These are phyloP conservation scores for Codiaeum variegatum DNA, from an alignment of 441 rosid species.

Conservation along the genomic window DNA sequence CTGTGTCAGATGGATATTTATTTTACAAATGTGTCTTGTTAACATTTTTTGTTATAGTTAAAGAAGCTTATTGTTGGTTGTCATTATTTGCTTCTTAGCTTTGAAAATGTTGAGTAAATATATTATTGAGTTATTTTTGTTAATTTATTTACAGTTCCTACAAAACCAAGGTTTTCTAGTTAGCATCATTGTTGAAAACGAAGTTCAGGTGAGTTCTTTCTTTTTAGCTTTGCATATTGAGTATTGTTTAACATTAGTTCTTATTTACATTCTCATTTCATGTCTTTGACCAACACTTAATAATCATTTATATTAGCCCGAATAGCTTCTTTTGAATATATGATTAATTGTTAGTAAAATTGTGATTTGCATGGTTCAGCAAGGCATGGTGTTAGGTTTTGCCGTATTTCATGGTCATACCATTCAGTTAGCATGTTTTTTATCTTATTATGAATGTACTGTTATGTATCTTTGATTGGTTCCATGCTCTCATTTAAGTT, in stretches of 20 bases:
- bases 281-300: not conserved
- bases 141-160: slow-evolving; percentile 41
- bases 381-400: not conserved
- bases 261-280: not conserved
- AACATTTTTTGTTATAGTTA: not conserved
- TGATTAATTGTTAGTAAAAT: not conserved
- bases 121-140: not conserved
- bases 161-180: slow-evolving; percentile 55
- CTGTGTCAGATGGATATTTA: not conserved
- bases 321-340: not conserved
- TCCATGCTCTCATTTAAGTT: slow-evolving; percentile 16
- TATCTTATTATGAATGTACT: not conserved
- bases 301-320: not conserved
- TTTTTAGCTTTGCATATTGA: not conserved
- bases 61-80: not conserved
- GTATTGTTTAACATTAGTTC: not conserved
- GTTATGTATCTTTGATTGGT: not conserved
- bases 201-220: slow-evolving; percentile 47
- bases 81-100: not conserved
- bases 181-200: slow-evolving; percentile 46
- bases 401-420: not conserved
- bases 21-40: not conserved
- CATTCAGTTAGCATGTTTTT: not conserved
- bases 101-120: not conserved
- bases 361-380: not conserved